A percentile compares a stretch with the other conserved stretches of the same genome.
phyloP scores from a whole-genome alignment of 371 early-diverging fungal species.

The Smittium culicis region DNA sequence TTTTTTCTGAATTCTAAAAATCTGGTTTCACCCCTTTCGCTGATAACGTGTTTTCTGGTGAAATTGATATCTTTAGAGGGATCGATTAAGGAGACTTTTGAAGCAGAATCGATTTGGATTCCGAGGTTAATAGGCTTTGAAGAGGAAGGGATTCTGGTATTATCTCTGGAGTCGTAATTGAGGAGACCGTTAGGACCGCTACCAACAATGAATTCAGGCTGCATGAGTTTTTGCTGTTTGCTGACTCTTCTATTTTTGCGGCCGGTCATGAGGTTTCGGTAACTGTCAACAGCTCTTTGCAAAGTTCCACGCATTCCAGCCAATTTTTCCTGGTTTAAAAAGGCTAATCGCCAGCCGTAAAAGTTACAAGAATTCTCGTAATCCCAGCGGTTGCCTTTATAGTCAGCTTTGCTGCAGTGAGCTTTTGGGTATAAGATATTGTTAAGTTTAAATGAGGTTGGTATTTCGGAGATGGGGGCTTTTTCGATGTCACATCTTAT shows the following conservation, averaged over 20 bases:
- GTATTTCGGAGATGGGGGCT: conserved; percentile 21
- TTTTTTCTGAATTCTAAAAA: background rate
- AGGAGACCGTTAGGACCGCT: conserved; percentile 5
- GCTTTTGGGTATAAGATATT: conserved; percentile 70
- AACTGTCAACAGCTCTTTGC: conserved; percentile 91
- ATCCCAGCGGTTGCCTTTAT: conserved; percentile 80
- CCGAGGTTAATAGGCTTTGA: background rate
- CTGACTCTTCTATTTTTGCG: conserved; percentile 66
- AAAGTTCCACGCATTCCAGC: conserved; percentile 80
- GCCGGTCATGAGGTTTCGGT: conserved; percentile 71
- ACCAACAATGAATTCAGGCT: conserved; percentile 11
- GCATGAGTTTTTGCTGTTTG: conserved; percentile 52
- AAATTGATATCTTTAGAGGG: background rate
- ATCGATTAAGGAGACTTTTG: background rate
- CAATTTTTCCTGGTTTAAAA: conserved; percentile 65
- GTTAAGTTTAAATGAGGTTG: conserved; percentile 24
- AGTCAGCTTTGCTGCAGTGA: conserved; percentile 44
- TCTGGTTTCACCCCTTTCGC: background rate
- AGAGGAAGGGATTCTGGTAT: background rate
- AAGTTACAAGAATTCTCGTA: conserved; percentile 84
- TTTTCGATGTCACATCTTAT: conserved; percentile 31
- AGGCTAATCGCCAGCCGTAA: conserved; percentile 81
- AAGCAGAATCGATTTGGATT: background rate
- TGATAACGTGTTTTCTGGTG: background rate
- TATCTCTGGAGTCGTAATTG: background rate